Base-by-base conservation (phyloP, 495 filamentous ascomycete species). In the Parachaetomium inaequale region DNA sequence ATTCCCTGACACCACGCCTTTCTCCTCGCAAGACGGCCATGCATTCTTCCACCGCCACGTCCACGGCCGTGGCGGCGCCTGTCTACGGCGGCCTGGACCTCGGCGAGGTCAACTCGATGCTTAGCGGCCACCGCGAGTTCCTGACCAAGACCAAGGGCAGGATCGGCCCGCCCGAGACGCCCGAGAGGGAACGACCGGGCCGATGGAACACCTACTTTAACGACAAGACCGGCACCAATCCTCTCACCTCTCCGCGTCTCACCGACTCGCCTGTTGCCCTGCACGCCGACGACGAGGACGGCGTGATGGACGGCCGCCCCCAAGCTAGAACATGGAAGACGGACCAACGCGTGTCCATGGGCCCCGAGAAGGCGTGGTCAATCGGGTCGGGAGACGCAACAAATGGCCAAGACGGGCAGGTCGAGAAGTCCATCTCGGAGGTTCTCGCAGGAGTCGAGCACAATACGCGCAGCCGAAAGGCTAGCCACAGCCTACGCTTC, bases 401-500 rank as follows among this genome's bases (percentile, higher is more conserved):
- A 42, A 71, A 72, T 40, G 69, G 68, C 50, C 63, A 76, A 58
- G 76, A 78, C 55, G 81, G 82, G 28, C 75, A 79, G 68, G 88
- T 96, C 15, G 92, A 96, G 62, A 89, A 88, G 72, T 89, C 88
- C 21, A 93, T 96, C 66, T 85, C 90, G 62, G 92, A 92, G 45
- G 91, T 87, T 40, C 71, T 96, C 54, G 79, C 88, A 4, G 88
- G 89, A 36, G 79, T 83, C 40, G 93, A 96, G 69, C 87, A 83
- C 29, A 88, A 91, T 70, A 85, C 85, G 54, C 86, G 94, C 63
- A 96, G 92, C 74, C 86, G 94, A 61, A 98, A 98, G 76, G 88
- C 93, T 49, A 96, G 91, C 71, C 93, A 98, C 72, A 91, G 89
- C 68, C 74, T 98, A 49, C 85, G 94, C 4, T 82, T 97, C 55